Conservation (phyloP, 1,284 basidiomycete genomes). For the Apiotrichum laibachii region DNA sequence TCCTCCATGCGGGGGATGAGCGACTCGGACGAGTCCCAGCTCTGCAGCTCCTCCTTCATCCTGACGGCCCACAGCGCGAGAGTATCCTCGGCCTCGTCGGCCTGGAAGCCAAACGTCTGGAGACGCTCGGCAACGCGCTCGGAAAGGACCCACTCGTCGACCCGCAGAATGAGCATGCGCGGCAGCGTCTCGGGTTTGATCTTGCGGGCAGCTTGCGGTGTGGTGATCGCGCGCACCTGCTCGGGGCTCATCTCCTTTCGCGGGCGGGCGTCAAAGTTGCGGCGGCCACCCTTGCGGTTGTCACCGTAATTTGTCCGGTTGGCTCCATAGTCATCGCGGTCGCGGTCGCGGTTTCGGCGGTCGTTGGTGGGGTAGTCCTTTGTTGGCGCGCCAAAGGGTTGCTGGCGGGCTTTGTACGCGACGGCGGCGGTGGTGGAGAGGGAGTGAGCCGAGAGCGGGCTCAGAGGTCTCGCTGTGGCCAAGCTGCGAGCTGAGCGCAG, state of each 20-base stretch:
- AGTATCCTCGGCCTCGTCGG: slow-evolving; percentile 9
- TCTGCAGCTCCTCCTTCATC: slow-evolving; percentile 2
- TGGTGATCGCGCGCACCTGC: too few species aligned
- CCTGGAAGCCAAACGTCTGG: slow-evolving; percentile 29
- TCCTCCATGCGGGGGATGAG: slow-evolving; percentile 12
- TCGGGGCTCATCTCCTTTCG: too few species aligned
- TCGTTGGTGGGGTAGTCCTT: too few species aligned
- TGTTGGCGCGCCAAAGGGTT: not conserved
- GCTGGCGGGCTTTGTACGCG: not conserved
- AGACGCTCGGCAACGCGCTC: slow-evolving; percentile 26
- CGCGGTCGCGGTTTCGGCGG: not conserved
- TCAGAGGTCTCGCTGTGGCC: not conserved
- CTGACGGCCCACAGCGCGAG: slow-evolving; percentile 9
- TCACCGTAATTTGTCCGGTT: too few species aligned
- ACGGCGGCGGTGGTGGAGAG: not conserved
- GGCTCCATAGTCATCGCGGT: not conserved
- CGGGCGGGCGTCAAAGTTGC: too few species aligned
- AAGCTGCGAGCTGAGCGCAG: too few species aligned
- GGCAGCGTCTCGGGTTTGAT: slow-evolving; percentile 11
- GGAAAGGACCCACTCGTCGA: slow-evolving; percentile 32
- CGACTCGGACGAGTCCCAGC: slow-evolving; percentile 9
- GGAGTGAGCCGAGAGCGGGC: not conserved
- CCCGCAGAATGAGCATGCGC: slow-evolving; percentile 20
- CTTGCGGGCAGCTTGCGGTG: not conserved
- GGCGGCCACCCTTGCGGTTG: too few species aligned